Evolutionary conservation across 2,329 filamentous ascomycete genomes (phyloP).

Genomic region (Aureobasidium uvarum): DNA sequence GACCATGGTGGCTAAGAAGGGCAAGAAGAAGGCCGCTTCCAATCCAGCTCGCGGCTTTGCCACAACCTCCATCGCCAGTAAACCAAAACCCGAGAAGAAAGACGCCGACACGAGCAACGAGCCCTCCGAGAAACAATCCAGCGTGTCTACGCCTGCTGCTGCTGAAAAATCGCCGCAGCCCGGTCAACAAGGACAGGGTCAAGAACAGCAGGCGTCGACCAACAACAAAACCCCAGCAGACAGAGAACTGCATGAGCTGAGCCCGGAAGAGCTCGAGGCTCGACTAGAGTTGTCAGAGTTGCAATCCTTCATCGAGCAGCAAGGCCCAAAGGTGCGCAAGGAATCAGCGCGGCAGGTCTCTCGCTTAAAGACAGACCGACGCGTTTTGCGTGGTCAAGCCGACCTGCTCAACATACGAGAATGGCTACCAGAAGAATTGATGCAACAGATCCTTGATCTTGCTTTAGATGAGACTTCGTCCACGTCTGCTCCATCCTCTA

Average conservation of each 20-base stretch:
- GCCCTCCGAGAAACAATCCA: conserved; percentile 36
- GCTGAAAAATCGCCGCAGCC: conserved; percentile 6
- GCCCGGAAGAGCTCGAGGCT: conserved; percentile 83
- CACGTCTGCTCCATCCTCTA: conserved; percentile 37
- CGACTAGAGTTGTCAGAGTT: conserved; percentile 89
- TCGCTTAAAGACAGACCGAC: conserved; percentile 80
- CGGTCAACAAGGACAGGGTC: background rate
- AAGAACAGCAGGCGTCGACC: background rate
- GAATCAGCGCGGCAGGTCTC: conserved; percentile 74
- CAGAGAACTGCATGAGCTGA: conserved; percentile 55
- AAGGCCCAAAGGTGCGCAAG: conserved; percentile 72
- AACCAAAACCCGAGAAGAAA: conserved; percentile 56
- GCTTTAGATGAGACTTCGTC: conserved; percentile 61
- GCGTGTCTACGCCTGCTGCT: conserved; percentile 23
- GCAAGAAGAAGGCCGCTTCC: conserved; percentile 85
- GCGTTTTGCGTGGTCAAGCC: conserved; percentile 75
- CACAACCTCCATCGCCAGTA: conserved; percentile 80
- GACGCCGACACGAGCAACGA: conserved; percentile 33
- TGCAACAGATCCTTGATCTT: conserved; percentile 74
- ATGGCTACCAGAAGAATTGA: conserved; percentile 77
- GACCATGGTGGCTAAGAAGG: conserved; percentile 53
- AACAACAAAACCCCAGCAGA: conserved; percentile 28
- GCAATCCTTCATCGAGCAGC: conserved; percentile 81
- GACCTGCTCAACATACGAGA: conserved; percentile 68
- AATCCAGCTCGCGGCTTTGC: conserved; percentile 93